A percentile compares a stretch with the other conserved stretches of the same genome.
Conservation (phyloP, 2,329 filamentous ascomycete species). For the Colletotrichum shisoi region DNA sequence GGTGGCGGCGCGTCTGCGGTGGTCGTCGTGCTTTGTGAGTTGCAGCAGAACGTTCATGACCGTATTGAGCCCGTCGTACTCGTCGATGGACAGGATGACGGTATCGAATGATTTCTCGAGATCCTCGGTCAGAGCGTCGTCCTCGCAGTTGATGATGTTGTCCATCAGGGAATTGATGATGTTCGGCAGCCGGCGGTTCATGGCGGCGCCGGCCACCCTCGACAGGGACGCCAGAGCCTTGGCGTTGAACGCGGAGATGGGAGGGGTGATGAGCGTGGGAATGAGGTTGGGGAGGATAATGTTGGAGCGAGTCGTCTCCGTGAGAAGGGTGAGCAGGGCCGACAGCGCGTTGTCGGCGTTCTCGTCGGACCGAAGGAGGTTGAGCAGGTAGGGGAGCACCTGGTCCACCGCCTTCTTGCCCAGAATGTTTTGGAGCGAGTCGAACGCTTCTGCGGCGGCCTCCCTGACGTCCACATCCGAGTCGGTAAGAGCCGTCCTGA, state of each 20-base stretch:
- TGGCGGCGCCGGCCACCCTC: slow-evolving; percentile 85
- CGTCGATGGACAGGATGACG: slow-evolving; percentile 90
- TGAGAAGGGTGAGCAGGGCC: slow-evolving; percentile 90
- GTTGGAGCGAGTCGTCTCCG: slow-evolving; percentile 91
- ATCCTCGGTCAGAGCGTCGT: slow-evolving; percentile 76
- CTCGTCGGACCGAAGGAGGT: slow-evolving; percentile 82
- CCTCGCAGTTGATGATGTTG: slow-evolving; percentile 79
- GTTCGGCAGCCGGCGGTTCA: slow-evolving; percentile 87
- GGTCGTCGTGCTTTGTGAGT: slow-evolving; percentile 91
- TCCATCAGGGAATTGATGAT: slow-evolving; percentile 96
- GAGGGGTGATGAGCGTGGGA: slow-evolving; percentile 86
- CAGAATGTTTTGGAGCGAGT: slow-evolving; percentile 89
- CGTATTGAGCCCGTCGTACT: slow-evolving; percentile 93
- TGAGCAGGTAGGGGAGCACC: slow-evolving; percentile 90
- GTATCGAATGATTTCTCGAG: slow-evolving; percentile 85
- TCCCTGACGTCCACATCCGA: slow-evolving; percentile 89
- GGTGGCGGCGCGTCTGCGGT: slow-evolving; percentile 79
- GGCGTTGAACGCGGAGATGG: slow-evolving; percentile 94
- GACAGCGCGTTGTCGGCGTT: slow-evolving; percentile 92
- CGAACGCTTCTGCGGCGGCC: slow-evolving; percentile 95
- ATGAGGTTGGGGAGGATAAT: slow-evolving; percentile 96
- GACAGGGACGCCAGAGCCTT: slow-evolving; percentile 91
- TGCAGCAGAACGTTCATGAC: slow-evolving; percentile 92
- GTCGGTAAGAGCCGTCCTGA: slow-evolving; percentile 91
- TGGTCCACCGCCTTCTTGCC: slow-evolving; percentile 96